Evolutionary conservation across 2,329 filamentous ascomycete genomes (phyloP).

Genomic region (Trichoderma atroviride): DNA sequence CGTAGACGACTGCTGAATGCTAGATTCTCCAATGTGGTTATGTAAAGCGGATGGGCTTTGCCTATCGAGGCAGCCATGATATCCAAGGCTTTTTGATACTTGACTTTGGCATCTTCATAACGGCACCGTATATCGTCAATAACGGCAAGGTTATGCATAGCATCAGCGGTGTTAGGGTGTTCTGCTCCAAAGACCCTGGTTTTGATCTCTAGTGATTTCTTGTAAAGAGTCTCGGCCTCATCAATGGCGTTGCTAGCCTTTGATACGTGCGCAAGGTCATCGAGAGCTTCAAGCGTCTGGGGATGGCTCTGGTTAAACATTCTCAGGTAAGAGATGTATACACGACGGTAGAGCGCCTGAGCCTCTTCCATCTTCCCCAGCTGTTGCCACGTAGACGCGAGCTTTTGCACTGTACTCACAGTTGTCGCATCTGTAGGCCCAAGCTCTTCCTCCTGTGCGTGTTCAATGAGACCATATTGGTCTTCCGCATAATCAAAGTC

Average conservation of each 20-base stretch:
- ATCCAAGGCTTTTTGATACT: constrained; percentile 32
- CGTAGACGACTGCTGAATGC: constrained; percentile 31
- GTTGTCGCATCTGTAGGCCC: constrained; percentile 33
- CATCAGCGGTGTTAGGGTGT: constrained; percentile 33
- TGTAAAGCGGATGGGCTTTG: constrained; percentile 33
- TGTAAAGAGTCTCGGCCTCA: constrained; percentile 35
- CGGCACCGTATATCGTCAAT: constrained; percentile 33
- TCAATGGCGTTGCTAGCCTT: constrained; percentile 34
- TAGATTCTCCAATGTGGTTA: constrained; percentile 33
- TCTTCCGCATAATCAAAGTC: constrained; percentile 30
- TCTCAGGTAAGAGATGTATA: constrained; percentile 35
- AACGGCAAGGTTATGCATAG: constrained; percentile 34
- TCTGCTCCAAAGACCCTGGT: constrained; percentile 31
- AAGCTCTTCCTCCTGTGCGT: constrained; percentile 32
- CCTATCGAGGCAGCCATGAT: constrained; percentile 32
- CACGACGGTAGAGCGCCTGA: constrained; percentile 33
- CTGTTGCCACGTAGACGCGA: constrained; percentile 32
- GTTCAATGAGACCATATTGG: constrained; percentile 32
- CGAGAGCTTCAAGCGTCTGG: constrained; percentile 36
- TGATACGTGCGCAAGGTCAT: constrained; percentile 34
- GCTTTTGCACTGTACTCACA: constrained; percentile 34
- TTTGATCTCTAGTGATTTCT: constrained; percentile 34
- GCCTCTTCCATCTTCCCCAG: constrained; percentile 34
- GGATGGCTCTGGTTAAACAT: constrained; percentile 34
- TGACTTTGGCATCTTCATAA: constrained; percentile 31